Evolutionary conservation across 1,139 yeast species (phyloP).

Genomic region (Sugiyamaella novakii): DNA sequence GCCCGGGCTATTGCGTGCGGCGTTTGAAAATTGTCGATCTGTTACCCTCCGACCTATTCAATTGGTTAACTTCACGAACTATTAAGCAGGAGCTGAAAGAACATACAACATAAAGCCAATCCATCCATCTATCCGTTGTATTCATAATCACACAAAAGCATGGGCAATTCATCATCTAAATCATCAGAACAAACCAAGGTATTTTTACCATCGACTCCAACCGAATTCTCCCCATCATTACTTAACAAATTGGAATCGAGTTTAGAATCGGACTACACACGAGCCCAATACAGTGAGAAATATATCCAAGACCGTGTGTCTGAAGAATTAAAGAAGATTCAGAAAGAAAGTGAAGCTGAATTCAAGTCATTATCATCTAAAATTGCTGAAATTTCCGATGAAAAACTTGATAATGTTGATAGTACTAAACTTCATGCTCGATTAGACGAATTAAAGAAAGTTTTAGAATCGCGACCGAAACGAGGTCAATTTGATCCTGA

Average conservation of each 20-base stretch:
- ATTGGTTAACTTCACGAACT: constrained; percentile 14
- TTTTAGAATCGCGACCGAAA: constrained; percentile 42
- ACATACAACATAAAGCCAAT: too few relatives aligned
- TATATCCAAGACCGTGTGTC: constrained; percentile 77
- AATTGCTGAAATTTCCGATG: constrained; percentile 37
- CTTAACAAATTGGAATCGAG: constrained; percentile 71
- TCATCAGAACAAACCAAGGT: constrained; percentile 31
- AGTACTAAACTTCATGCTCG: constrained; percentile 38
- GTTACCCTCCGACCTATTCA: constrained; percentile 5
- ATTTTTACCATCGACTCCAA: constrained; percentile 63
- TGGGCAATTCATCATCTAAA: constrained; percentile 31
- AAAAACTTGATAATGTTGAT: constrained; percentile 44
- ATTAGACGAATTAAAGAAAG: constrained; percentile 51
- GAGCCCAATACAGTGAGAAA: constrained; percentile 77
- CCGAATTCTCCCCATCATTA: constrained; percentile 70
- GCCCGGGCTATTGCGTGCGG: constrained; percentile 15
- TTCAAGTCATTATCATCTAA: constrained; percentile 50
- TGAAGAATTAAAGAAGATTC: constrained; percentile 63
- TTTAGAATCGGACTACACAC: constrained; percentile 74
- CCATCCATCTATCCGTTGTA: too few relatives aligned
- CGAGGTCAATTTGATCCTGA: constrained; percentile 45
- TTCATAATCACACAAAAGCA: too few relatives aligned
- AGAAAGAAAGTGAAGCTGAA: constrained; percentile 57
- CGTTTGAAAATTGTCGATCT: constrained; percentile 6
- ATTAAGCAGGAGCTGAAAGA: too few relatives aligned